Evolutionary conservation across 2,329 filamentous ascomycete species (phyloP).

Genomic region (Graphilbum ipis-grandicollis): DNA sequence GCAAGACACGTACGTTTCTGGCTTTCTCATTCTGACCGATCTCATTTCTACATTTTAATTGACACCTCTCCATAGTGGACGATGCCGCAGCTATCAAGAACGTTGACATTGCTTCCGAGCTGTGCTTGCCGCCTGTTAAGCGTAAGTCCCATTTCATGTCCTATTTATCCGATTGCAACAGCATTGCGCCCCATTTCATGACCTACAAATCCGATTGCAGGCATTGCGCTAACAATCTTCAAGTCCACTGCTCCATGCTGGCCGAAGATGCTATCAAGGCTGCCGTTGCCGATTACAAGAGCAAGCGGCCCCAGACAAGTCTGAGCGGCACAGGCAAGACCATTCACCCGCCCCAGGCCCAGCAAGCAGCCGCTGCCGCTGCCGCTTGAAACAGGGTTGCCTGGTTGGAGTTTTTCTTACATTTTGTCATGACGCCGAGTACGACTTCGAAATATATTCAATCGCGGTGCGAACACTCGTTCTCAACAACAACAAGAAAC

Average conservation of each 20-base stretch:
- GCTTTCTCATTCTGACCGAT: no score
- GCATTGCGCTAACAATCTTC: constrained; percentile 6
- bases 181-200: constrained; percentile 69
- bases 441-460: no score
- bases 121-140: constrained; percentile 78
- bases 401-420: no score
- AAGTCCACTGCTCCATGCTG: constrained; percentile 83
- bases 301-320: constrained; percentile 75
- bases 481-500: no score
- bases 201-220: constrained; percentile 55
- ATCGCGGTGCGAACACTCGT: no score
- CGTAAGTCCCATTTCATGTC: constrained; percentile 65
- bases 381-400: constrained; percentile 1
- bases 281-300: constrained; percentile 80
- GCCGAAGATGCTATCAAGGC: constrained; percentile 88
- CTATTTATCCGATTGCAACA: constrained; percentile 63
- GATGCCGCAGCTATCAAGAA: constrained; percentile 88
- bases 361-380: constrained; percentile 3
- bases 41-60: background rate
- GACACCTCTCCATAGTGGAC: constrained; percentile 36
- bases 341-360: constrained; percentile 3
- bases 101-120: constrained; percentile 94
- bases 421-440: no score
- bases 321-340: constrained; percentile 48
- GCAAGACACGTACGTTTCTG: constrained; percentile 47